phyloP scores from a whole-genome alignment of 257 asterid species.

The Capsicum pubescens region DNA sequence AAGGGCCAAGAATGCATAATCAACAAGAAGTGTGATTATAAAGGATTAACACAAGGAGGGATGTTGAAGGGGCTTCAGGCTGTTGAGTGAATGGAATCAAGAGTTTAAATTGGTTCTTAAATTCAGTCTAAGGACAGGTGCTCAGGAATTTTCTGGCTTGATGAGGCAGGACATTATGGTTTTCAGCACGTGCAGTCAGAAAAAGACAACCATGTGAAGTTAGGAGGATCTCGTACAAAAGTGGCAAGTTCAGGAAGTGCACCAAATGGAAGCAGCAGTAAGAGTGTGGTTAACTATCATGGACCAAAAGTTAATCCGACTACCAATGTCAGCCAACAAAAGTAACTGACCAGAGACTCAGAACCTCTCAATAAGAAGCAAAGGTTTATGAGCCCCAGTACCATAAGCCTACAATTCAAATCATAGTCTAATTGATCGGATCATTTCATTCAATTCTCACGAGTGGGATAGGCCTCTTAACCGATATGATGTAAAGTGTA shows the following conservation, averaged over 20 bases:
- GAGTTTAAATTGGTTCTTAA: not conserved
- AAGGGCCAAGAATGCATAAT: slow-evolving; percentile 5
- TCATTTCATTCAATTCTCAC: not conserved
- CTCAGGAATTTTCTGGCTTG: slow-evolving; percentile 5
- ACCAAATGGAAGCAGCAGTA: not conserved
- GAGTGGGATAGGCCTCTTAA: not conserved
- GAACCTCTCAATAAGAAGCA: not conserved
- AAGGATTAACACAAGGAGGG: slow-evolving; percentile 6
- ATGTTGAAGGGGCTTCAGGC: slow-evolving; percentile 20
- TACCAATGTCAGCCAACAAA: not conserved
- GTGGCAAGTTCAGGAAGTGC: not conserved
- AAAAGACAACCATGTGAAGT: not conserved
- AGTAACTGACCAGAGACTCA: slow-evolving; percentile 1
- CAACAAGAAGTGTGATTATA: not conserved
- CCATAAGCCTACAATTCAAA: not conserved
- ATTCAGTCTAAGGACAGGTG: not conserved
- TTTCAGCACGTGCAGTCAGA: not conserved
- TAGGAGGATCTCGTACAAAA: not conserved
- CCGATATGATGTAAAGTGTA: not conserved
- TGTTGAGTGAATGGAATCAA: not conserved
- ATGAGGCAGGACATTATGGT: not conserved
- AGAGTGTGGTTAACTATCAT: slow-evolving; percentile 12
- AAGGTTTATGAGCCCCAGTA: not conserved
- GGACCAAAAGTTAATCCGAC: not conserved
- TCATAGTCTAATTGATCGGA: not conserved